phyloP scores from a whole-genome alignment of 306 rosid genomes.

The Cicer bijugum region DNA sequence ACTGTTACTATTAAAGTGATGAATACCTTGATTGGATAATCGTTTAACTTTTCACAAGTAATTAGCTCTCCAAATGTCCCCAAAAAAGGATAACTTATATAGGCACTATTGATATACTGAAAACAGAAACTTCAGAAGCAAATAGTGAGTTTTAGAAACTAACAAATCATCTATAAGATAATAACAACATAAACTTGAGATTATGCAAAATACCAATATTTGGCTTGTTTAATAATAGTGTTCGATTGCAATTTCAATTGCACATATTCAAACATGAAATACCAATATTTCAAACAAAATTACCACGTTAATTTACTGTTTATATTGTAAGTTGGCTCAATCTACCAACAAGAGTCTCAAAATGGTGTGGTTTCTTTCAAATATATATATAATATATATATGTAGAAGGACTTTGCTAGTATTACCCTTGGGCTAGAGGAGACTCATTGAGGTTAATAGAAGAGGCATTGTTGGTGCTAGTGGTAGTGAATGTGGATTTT shows the following conservation, averaged over 20 bases:
- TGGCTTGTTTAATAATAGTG: background rate
- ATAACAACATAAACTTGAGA: background rate
- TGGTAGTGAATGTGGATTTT: conserved; percentile 33
- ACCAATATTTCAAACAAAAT: background rate
- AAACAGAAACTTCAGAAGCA: conserved; percentile 1
- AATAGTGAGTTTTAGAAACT: background rate
- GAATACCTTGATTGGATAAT: too few species aligned
- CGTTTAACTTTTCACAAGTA: too few species aligned
- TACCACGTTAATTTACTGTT: conserved; percentile 1
- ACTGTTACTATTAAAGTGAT: too few species aligned
- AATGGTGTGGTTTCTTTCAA: conserved; percentile 40
- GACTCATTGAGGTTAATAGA: conserved; percentile 71
- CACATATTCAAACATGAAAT: background rate
- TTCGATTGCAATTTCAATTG: background rate
- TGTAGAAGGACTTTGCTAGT: background rate
- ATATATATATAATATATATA: conserved; percentile 37
- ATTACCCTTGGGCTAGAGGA: conserved; percentile 45
- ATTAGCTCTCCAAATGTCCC: too few species aligned
- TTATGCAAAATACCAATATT: background rate
- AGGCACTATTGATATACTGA: too few species aligned
- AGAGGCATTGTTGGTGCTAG: conserved; percentile 24
- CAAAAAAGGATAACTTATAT: too few species aligned
- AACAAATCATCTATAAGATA: too few species aligned
- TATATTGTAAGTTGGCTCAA: conserved; percentile 8
- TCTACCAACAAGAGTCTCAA: conserved; percentile 30